phyloP scores from a whole-genome alignment of 768 basidiomycete genomes.

The Pisolithus sp. region DNA sequence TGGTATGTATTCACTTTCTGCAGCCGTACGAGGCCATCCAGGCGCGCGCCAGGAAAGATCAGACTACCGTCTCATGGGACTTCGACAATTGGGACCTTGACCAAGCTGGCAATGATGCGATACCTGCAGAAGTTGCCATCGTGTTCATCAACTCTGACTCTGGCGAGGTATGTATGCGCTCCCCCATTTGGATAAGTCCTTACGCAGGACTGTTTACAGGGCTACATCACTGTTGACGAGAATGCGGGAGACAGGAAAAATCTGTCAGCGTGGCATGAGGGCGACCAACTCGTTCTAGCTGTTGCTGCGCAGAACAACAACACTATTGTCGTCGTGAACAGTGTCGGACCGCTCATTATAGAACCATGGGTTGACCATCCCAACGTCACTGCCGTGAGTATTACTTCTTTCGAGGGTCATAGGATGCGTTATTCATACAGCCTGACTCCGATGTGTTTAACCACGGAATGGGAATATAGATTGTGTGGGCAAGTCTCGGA shows the following conservation, averaged over 20 bases:
- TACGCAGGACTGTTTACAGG: slow-evolving; percentile 17
- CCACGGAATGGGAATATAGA: slow-evolving; percentile 7
- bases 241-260: slow-evolving; percentile 37
- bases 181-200: background rate
- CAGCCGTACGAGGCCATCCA: slow-evolving; percentile 82
- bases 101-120: slow-evolving; percentile 41
- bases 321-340: slow-evolving; percentile 76
- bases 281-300: slow-evolving; percentile 37
- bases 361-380: slow-evolving; percentile 71
- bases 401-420: slow-evolving; percentile 24
- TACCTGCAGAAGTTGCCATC: slow-evolving; percentile 54
- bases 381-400: slow-evolving; percentile 59
- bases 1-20: too few species aligned
- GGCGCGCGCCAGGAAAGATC: slow-evolving; percentile 56
- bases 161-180: slow-evolving; percentile 48
- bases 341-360: slow-evolving; percentile 64
- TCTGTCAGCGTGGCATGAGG: slow-evolving; percentile 33
- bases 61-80: slow-evolving; percentile 60
- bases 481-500: slow-evolving; percentile 46
- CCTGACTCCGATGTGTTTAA: slow-evolving; percentile 11
- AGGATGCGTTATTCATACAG: slow-evolving; percentile 2
- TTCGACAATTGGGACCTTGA: slow-evolving; percentile 63
- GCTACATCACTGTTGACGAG: slow-evolving; percentile 53
- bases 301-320: slow-evolving; percentile 68
- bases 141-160: slow-evolving; percentile 83